These are phyloP conservation scores for Alternaria triticina DNA, from an alignment of 2,329 filamentous ascomycete species.

Conservation along the genomic window DNA sequence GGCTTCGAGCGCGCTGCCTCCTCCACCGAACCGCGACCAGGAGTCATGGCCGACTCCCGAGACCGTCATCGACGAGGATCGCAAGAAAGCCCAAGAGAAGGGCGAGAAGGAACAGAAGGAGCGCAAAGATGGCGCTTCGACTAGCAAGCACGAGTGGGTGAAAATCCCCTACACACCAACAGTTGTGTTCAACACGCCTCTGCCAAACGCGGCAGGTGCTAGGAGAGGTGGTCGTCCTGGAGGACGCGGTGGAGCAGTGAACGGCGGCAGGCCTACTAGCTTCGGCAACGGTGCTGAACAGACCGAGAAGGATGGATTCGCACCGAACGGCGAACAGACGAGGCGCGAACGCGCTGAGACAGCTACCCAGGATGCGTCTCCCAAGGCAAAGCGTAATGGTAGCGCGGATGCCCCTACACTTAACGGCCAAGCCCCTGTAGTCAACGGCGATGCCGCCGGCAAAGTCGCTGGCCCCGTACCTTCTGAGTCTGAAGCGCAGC, in stretches of 20 bases:
- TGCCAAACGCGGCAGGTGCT: conserved; percentile 59
- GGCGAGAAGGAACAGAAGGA: conserved; percentile 69
- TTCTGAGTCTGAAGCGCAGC: conserved; percentile 32
- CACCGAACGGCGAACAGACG: conserved; percentile 40
- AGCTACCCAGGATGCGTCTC: conserved; percentile 35
- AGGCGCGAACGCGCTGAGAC: conserved; percentile 21
- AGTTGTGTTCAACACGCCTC: conserved; percentile 84
- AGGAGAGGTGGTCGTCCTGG: conserved; percentile 54
- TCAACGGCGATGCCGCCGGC: conserved; percentile 32
- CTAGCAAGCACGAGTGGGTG: conserved; percentile 83
- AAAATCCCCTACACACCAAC: conserved; percentile 81
- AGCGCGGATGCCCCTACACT: conserved; percentile 40
- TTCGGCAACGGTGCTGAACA: conserved; percentile 49
- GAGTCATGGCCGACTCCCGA: conserved; percentile 91
- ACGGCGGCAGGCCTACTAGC: conserved; percentile 56
- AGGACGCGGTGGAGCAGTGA: conserved; percentile 63
- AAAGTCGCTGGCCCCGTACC: conserved; percentile 24
- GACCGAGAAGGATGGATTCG: conserved; percentile 46
- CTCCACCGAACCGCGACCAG: conserved; percentile 77
- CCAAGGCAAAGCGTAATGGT: conserved; percentile 45
- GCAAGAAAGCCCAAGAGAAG: conserved; percentile 74
- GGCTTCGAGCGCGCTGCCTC: conserved; percentile 42
- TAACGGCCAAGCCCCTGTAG: conserved; percentile 33
- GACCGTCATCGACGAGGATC: conserved; percentile 75
- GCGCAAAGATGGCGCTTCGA: conserved; percentile 59